Conservation (phyloP, 2,329 filamentous ascomycete genomes). For the Aspergillus sp. region DNA sequence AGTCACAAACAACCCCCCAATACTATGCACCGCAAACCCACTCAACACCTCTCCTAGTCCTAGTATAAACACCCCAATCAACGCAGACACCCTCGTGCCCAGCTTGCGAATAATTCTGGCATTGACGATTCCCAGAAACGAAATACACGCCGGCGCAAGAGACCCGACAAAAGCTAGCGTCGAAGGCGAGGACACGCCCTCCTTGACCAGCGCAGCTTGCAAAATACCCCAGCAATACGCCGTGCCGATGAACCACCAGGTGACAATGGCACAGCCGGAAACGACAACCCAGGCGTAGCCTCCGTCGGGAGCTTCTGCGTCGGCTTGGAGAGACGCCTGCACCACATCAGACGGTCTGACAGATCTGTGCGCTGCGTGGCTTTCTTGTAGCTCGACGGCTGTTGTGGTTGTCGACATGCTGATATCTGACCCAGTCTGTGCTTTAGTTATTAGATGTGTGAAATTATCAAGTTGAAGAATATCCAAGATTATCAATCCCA, state of each 20-base stretch:
- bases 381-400: background rate
- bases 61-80: constrained; percentile 49
- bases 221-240: constrained; percentile 59
- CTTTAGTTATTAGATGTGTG: too few relatives aligned
- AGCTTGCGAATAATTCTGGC: constrained; percentile 48
- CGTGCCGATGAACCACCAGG: constrained; percentile 55
- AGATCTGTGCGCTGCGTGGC: background rate
- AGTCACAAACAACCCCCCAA: constrained; percentile 47
- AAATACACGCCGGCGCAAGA: constrained; percentile 47
- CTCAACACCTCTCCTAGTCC: constrained; percentile 47
- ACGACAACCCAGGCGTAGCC: constrained; percentile 42
- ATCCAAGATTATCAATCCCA: too few relatives aligned
- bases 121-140: constrained; percentile 49
- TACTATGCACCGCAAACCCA: constrained; percentile 42
- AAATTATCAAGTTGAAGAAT: too few relatives aligned
- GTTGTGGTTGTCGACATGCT: background rate
- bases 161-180: constrained; percentile 58
- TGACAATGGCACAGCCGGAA: constrained; percentile 44
- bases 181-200: constrained; percentile 44
- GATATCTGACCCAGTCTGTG: too few relatives aligned
- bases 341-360: constrained; percentile 24
- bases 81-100: constrained; percentile 43
- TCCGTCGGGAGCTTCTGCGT: constrained; percentile 35
- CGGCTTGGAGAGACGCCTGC: constrained; percentile 42
- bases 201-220: constrained; percentile 52